Conservation (phyloP, 192 early-diverging fungal genomes). For the Coemansia furcata region DNA sequence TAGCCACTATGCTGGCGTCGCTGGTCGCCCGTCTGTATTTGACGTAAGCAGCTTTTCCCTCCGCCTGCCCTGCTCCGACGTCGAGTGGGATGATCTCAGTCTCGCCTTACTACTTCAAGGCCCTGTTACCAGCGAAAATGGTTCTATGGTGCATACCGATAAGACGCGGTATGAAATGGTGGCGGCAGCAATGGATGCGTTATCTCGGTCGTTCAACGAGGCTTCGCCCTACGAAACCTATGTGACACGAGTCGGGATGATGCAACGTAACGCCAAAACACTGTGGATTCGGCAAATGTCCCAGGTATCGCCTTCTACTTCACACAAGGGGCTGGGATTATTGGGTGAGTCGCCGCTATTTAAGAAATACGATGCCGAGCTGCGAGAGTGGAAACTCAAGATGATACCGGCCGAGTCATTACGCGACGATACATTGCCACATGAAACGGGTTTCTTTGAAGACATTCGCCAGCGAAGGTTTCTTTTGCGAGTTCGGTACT, state of each 20-base stretch:
- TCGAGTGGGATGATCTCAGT: conserved; percentile 38
- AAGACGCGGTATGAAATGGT: not conserved
- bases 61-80: conserved; percentile 20
- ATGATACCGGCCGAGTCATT: conserved; percentile 12
- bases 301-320: not conserved
- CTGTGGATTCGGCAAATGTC: conserved; percentile 11
- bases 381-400: conserved; percentile 9
- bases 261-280: conserved; percentile 23
- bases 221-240: conserved; percentile 11
- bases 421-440: conserved; percentile 9
- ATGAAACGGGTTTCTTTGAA: conserved; percentile 19
- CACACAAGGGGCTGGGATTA: not conserved
- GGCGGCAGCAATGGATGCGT: conserved; percentile 1
- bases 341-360: conserved; percentile 21
- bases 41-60: conserved; percentile 10
- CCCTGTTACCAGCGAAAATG: not conserved
- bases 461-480: conserved; percentile 14
- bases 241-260: conserved; percentile 14
- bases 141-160: not conserved
- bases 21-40: conserved; percentile 13
- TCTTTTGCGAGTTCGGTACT: conserved; percentile 32
- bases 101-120: conserved; percentile 1
- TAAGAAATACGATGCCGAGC: conserved; percentile 12
- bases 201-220: conserved; percentile 12
- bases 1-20: conserved; percentile 20